phyloP scores from a whole-genome alignment of 768 basidiomycete species.

The Hirschioporus abietinus region DNA sequence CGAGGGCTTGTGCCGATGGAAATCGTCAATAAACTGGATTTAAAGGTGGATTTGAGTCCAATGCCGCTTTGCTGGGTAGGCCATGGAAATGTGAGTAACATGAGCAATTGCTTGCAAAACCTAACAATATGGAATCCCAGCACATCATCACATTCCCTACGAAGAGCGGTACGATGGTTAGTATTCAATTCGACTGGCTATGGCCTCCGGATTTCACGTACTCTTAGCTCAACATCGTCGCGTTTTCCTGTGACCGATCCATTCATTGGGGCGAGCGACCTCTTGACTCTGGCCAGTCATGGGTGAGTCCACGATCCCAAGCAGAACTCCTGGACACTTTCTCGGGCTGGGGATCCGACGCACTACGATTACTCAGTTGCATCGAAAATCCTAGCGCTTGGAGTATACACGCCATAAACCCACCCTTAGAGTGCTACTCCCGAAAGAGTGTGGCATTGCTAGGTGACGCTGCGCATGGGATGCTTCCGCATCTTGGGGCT shows the following conservation, averaged over 20 bases:
- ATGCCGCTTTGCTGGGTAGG: constrained; percentile 41
- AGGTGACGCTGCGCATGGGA: constrained; percentile 58
- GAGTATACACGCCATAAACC: constrained; percentile 45
- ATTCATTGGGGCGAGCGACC: constrained; percentile 23
- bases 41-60: constrained; percentile 32
- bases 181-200: constrained; percentile 10
- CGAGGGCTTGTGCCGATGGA: constrained; percentile 41
- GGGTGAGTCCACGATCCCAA: constrained; percentile 37
- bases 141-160: constrained; percentile 52
- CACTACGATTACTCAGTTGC: constrained; percentile 33
- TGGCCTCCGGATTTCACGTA: not conserved
- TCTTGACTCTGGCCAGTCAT: constrained; percentile 18
- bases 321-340: constrained; percentile 40
- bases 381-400: constrained; percentile 44
- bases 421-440: constrained; percentile 38
- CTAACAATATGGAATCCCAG: constrained; percentile 22
- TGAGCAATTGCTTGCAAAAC: not conserved
- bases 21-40: constrained; percentile 33
- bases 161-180: constrained; percentile 35
- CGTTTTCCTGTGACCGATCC: constrained; percentile 31
- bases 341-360: constrained; percentile 43
- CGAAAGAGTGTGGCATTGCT: constrained; percentile 41
- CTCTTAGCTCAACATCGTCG: constrained; percentile 42
- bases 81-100: constrained; percentile 35
- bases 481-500: constrained; percentile 54